phyloP scores from a whole-genome alignment of 116 monocot species.

The Papilionanthe hybrid region DNA sequence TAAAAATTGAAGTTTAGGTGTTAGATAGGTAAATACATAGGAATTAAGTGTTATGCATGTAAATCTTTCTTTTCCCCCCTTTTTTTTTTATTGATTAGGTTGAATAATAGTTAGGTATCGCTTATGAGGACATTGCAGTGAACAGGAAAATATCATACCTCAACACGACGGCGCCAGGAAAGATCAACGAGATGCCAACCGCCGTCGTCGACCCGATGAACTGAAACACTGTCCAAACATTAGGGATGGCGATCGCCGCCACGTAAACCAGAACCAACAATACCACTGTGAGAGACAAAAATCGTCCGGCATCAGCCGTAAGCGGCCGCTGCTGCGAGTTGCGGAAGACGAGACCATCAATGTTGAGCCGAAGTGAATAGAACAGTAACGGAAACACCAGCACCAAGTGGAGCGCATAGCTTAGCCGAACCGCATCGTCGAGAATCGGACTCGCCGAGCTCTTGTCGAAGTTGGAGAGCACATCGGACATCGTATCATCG shows the following conservation, averaged over 20 bases:
- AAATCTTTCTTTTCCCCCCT: no score
- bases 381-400: slow-evolving; percentile 74
- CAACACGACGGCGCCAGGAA: slow-evolving; percentile 70
- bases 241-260: slow-evolving; percentile 71
- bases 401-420: slow-evolving; percentile 79
- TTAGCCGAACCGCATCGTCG: slow-evolving; percentile 59
- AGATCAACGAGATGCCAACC: slow-evolving; percentile 73
- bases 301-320: slow-evolving; percentile 24
- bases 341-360: slow-evolving; percentile 63
- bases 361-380: slow-evolving; percentile 70
- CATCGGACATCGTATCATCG: slow-evolving; percentile 65
- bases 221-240: slow-evolving; percentile 77
- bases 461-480: slow-evolving; percentile 72
- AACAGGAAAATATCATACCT: slow-evolving; percentile 22
- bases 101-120: no score
- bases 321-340: slow-evolving; percentile 19
- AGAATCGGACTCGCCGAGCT: slow-evolving; percentile 31
- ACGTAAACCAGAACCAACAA: slow-evolving; percentile 46
- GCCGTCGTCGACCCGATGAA: slow-evolving; percentile 68
- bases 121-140: background rate
- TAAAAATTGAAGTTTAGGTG: no score
- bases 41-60: no score
- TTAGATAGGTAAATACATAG: no score
- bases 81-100: no score
- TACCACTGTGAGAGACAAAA: slow-evolving; percentile 34